These are phyloP conservation scores for Penicillium sp. DNA, from an alignment of 2,329 filamentous ascomycete species.

Conservation along the genomic window DNA sequence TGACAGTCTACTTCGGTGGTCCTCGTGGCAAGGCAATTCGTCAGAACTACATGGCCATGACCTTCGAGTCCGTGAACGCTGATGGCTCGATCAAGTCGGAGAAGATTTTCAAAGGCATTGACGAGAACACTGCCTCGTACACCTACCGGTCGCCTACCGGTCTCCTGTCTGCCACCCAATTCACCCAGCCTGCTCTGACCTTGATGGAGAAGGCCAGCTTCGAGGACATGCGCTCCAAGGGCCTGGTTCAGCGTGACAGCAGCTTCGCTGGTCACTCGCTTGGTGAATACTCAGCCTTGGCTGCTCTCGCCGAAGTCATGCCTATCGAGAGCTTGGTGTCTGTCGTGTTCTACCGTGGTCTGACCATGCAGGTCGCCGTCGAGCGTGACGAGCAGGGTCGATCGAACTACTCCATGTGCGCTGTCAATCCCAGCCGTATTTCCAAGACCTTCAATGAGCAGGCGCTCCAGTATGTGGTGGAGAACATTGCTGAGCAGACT, in stretches of 20 bases:
- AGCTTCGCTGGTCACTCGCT: slow-evolving; percentile 97
- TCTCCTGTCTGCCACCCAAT: slow-evolving; percentile 93
- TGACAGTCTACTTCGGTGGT: slow-evolving; percentile 97
- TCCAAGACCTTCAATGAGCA: slow-evolving; percentile 99
- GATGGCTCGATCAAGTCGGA: slow-evolving; percentile 96
- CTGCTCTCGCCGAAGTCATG: slow-evolving; percentile 96
- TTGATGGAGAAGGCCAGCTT: slow-evolving; percentile 99
- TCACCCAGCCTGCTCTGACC: slow-evolving; percentile 94
- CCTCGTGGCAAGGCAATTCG: slow-evolving; percentile 95
- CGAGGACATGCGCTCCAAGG: slow-evolving; percentile 97
- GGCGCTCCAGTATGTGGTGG: slow-evolving; percentile 92
- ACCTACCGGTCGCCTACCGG: slow-evolving; percentile 95
- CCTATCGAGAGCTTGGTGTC: slow-evolving; percentile 98
- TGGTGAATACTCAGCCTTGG: slow-evolving; percentile 95
- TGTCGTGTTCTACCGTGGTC: slow-evolving; percentile 96
- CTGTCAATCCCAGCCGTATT: slow-evolving; percentile 96
- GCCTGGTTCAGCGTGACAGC: slow-evolving; percentile 91
- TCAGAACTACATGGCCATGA: slow-evolving; percentile 99
- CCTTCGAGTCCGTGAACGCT: slow-evolving; percentile 91
- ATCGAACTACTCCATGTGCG: slow-evolving; percentile 99
- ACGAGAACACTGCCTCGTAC: slow-evolving; percentile 89
- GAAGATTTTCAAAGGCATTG: slow-evolving; percentile 98
- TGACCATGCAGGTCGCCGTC: slow-evolving; percentile 99
- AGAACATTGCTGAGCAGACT: slow-evolving; percentile 90
- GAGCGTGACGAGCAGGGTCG: slow-evolving; percentile 90